Evolutionary conservation across 305 asterid genomes (phyloP).

Genomic region (Fraxinus xanthoxyloides): DNA sequence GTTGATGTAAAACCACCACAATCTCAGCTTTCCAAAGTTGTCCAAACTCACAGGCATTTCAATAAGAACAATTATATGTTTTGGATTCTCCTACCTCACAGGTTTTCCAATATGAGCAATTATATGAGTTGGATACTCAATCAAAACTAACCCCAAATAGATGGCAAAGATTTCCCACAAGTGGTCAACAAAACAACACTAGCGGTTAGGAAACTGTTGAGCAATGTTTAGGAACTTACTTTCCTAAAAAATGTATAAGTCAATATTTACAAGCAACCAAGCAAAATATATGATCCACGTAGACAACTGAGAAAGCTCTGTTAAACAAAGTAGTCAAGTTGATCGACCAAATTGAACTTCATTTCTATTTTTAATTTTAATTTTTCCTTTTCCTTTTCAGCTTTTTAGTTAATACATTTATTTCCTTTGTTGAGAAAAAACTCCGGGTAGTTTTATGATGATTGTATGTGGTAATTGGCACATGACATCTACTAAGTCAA

Average conservation of each 20-base stretch:
- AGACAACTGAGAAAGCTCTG: not conserved
- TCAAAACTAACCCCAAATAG: not conserved
- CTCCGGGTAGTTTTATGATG: not conserved
- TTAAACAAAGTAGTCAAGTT: not conserved
- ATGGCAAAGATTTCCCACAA: not conserved
- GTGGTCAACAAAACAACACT: not conserved
- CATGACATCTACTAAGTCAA: not conserved
- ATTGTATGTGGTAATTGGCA: not conserved
- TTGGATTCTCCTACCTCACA: not conserved
- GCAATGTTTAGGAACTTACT: not conserved
- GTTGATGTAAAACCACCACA: conserved; percentile 1
- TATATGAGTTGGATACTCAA: not conserved
- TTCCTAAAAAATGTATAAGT: not conserved
- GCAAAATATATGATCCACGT: not conserved
- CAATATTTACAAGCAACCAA: conserved; percentile 4
- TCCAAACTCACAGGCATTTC: not conserved
- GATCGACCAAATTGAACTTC: not conserved
- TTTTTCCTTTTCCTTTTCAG: not conserved
- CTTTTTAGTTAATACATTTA: not conserved
- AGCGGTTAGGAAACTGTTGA: not conserved
- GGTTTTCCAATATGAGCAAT: not conserved
- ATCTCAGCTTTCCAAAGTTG: not conserved
- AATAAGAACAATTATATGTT: not conserved
- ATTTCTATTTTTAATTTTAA: not conserved
- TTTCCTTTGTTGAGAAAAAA: not conserved